phyloP scores from a whole-genome alignment of 495 filamentous ascomycete species.

The Terfezia claveryi region DNA sequence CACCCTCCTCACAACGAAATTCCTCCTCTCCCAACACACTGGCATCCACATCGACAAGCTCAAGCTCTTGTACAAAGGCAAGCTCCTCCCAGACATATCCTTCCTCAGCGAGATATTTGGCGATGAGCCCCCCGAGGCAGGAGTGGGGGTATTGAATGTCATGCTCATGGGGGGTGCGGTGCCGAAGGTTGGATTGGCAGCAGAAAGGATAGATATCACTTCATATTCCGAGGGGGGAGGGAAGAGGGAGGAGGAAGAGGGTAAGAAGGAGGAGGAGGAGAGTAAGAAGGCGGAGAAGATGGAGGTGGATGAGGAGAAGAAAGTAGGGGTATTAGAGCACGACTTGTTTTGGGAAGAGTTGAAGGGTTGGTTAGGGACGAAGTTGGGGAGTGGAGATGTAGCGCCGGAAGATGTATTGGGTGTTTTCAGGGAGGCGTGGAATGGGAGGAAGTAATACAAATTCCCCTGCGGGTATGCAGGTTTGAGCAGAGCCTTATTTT shows the following conservation, averaged over 20 bases:
- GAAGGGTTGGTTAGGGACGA: slow-evolving; percentile 53
- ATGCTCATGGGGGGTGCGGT: slow-evolving; percentile 63
- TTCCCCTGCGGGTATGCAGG: background rate
- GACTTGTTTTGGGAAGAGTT: slow-evolving; percentile 79
- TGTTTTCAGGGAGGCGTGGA: slow-evolving; percentile 53
- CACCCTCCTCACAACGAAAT: slow-evolving; percentile 51
- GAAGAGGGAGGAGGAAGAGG: slow-evolving; percentile 11
- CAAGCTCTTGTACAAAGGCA: slow-evolving; percentile 61
- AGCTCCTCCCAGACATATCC: slow-evolving; percentile 53
- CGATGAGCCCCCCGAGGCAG: slow-evolving; percentile 23
- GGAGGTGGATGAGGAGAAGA: slow-evolving; percentile 32
- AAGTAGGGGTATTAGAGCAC: slow-evolving; percentile 34
- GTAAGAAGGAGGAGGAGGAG: slow-evolving; percentile 29
- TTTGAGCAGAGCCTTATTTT: background rate
- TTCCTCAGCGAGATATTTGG: slow-evolving; percentile 31
- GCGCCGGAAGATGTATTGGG: slow-evolving; percentile 39
- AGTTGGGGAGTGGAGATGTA: slow-evolving; percentile 36
- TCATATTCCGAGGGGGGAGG: slow-evolving; percentile 7
- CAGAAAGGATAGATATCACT: slow-evolving; percentile 20
- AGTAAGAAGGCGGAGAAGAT: slow-evolving; percentile 26
- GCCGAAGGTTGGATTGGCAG: slow-evolving; percentile 14
- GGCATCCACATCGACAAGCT: slow-evolving; percentile 43
- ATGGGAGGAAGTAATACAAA: slow-evolving; percentile 16
- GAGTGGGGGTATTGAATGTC: slow-evolving; percentile 45
- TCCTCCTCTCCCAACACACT: slow-evolving; percentile 29